Conservation (phyloP, 2,329 filamentous ascomycete genomes). For the Alternaria rosae region DNA sequence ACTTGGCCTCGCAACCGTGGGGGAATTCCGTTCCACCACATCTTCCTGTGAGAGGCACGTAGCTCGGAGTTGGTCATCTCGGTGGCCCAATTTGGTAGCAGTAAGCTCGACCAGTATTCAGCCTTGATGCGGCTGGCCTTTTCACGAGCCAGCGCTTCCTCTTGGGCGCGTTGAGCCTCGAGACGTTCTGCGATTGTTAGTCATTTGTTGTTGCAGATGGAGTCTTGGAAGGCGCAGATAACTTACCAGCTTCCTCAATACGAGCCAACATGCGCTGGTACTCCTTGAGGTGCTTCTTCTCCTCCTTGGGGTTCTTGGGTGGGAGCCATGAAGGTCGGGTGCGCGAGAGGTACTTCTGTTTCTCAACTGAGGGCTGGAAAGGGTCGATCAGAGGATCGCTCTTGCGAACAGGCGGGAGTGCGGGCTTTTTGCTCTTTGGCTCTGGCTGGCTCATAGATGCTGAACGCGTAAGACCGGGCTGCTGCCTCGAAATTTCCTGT, state of each 20-base stretch:
- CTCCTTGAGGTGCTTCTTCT: slow-evolving; percentile 84
- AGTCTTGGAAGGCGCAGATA: neutral
- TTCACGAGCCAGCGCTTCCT: slow-evolving; percentile 59
- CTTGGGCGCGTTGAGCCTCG: slow-evolving; percentile 52
- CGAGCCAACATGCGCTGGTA: slow-evolving; percentile 83
- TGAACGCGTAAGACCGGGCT: slow-evolving; percentile 48
- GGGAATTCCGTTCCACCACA: slow-evolving; percentile 84
- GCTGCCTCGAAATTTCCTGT: slow-evolving; percentile 62
- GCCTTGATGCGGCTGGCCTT: slow-evolving; percentile 59
- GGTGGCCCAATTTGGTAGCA: slow-evolving; percentile 77
- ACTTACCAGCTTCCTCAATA: slow-evolving; percentile 64
- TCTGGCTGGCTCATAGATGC: slow-evolving; percentile 38
- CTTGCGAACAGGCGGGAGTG: slow-evolving; percentile 70
- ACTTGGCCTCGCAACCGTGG: slow-evolving; percentile 73
- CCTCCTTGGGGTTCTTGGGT: slow-evolving; percentile 87
- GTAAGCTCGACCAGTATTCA: slow-evolving; percentile 76
- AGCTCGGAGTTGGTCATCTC: slow-evolving; percentile 61
- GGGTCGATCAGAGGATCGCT: slow-evolving; percentile 86
- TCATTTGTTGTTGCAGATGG: neutral
- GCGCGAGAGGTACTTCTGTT: slow-evolving; percentile 81
- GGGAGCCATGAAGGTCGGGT: slow-evolving; percentile 83
- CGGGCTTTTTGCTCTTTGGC: slow-evolving; percentile 58
- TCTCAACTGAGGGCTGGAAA: slow-evolving; percentile 83
- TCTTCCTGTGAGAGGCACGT: slow-evolving; percentile 61
- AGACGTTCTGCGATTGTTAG: slow-evolving; percentile 41